phyloP scores from a whole-genome alignment of 176 grass and related monocot species.

The Avena insularis region DNA sequence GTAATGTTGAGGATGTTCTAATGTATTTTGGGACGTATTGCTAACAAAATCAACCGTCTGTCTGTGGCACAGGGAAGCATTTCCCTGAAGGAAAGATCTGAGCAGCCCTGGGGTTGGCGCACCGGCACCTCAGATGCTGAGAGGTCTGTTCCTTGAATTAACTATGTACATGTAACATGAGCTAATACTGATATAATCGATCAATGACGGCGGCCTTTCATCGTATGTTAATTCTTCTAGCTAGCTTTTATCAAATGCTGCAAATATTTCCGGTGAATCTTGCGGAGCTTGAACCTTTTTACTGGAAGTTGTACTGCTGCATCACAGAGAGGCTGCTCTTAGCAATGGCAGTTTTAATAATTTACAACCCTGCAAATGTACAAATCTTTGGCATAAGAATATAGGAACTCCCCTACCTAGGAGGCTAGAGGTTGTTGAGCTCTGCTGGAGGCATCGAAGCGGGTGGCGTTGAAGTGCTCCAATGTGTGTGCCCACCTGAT shows the following conservation, averaged over 20 bases:
- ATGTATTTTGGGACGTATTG: not conserved
- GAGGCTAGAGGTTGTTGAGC: not conserved
- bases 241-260: not conserved
- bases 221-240: not conserved
- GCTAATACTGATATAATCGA: conserved; percentile 1
- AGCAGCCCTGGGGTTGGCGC: not conserved
- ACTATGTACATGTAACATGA: not conserved
- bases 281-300: not conserved
- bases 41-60: not conserved
- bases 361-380: not conserved
- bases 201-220: not conserved
- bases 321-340: not conserved
- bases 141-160: not conserved
- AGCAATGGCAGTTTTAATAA: not conserved
- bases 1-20: not conserved
- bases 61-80: conserved; percentile 29
- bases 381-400: not conserved
- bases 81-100: not conserved
- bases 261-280: not conserved
- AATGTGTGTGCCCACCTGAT: conserved; percentile 60
- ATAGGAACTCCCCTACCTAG: not conserved
- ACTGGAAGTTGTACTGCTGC: not conserved
- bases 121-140: not conserved
- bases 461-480: conserved; percentile 67
- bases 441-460: conserved; percentile 47